Conservation (phyloP, 108 stramenopile genomes). For the Chaetoceros muelleri region DNA sequence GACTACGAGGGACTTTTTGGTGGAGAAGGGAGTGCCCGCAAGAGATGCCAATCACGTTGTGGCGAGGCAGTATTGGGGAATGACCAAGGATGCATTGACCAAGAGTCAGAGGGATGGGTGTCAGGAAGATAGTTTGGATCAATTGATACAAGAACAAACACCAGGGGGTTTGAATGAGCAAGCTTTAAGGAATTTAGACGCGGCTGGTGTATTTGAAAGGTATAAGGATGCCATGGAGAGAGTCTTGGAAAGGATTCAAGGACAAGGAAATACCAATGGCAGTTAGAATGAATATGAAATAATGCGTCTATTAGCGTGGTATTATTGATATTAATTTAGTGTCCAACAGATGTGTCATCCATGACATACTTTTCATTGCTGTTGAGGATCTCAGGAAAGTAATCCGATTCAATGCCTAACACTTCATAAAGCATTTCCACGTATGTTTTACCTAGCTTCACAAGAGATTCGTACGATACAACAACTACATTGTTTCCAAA, state of each 20-base stretch:
- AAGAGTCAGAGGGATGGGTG: not conserved
- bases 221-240: constrained; percentile 57
- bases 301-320: too few species aligned
- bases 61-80: constrained; percentile 40
- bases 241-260: constrained; percentile 41
- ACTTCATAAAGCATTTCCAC: constrained; percentile 13
- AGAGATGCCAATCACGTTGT: constrained; percentile 36
- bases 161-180: constrained; percentile 81
- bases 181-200: constrained; percentile 43
- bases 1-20: constrained; percentile 49
- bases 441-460: constrained; percentile 13
- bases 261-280: constrained; percentile 47
- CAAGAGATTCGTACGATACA: constrained; percentile 21
- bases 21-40: constrained; percentile 26
- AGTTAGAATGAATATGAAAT: too few species aligned
- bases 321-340: too few species aligned
- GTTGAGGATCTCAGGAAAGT: constrained; percentile 5
- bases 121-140: constrained; percentile 42
- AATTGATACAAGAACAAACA: constrained; percentile 75
- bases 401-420: constrained; percentile 11
- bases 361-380: constrained; percentile 11
- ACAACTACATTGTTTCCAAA: constrained; percentile 11
- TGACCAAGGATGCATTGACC: constrained; percentile 49
- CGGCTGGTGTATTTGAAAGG: constrained; percentile 37
- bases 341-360: too few species aligned